A percentile compares a stretch with the other conserved stretches of the same genome.
Conservation (phyloP, 148 eudicot genomes). For the Chenopodium formosanum region DNA sequence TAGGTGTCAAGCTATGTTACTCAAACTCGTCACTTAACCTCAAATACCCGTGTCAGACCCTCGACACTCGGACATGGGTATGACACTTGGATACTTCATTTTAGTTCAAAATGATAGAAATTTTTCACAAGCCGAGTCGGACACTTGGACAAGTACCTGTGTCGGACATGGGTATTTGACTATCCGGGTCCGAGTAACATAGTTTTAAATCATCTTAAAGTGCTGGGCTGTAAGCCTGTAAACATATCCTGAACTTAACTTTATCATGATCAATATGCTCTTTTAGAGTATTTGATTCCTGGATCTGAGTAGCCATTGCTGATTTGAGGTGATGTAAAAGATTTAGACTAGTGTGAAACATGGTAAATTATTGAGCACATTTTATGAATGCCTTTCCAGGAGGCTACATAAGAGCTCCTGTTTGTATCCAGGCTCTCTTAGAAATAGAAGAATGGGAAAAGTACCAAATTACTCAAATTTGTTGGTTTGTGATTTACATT, state of each 20-base stretch:
- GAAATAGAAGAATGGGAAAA: background rate
- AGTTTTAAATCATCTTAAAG: background rate
- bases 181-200: too few relatives aligned
- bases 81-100: too few relatives aligned
- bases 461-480: background rate
- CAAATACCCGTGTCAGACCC: too few relatives aligned
- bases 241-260: background rate
- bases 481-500: background rate
- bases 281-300: background rate
- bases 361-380: too few relatives aligned
- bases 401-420: background rate
- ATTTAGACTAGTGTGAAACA: background rate
- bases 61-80: too few relatives aligned
- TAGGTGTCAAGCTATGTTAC: too few relatives aligned
- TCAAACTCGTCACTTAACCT: too few relatives aligned
- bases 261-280: background rate
- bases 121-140: too few relatives aligned
- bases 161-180: too few relatives aligned
- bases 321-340: background rate
- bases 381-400: background rate
- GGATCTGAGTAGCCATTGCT: background rate
- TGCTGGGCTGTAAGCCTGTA: background rate
- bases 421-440: too few relatives aligned
- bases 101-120: too few relatives aligned
- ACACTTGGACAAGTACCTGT: too few relatives aligned